phyloP scores from a whole-genome alignment of 2,329 filamentous ascomycete genomes.

The Verticillium zaregamsianum region DNA sequence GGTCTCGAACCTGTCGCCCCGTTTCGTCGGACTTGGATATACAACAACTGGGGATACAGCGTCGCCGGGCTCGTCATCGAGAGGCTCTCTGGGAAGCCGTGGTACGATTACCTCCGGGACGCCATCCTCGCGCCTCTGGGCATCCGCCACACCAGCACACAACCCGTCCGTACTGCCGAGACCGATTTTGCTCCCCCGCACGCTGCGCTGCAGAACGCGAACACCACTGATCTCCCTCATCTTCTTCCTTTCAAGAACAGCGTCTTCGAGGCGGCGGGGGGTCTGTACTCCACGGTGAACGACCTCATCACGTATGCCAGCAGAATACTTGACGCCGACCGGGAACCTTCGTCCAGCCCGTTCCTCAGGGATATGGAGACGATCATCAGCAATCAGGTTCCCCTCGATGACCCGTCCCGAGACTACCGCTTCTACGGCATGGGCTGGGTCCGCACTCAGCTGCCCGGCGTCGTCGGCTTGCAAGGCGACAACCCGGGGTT shows the following conservation, averaged over 20 bases:
- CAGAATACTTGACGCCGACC: neutral
- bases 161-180: neutral
- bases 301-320: neutral
- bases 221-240: neutral
- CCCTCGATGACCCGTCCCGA: neutral
- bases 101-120: neutral
- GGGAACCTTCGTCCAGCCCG: neutral
- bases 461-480: neutral
- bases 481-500: neutral
- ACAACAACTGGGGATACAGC: conserved; percentile 4
- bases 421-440: neutral
- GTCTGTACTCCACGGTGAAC: neutral
- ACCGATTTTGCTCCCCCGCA: neutral
- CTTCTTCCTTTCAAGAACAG: neutral
- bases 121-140: neutral
- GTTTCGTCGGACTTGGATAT: conserved; percentile 3
- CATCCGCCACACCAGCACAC: neutral
- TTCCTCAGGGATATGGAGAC: neutral
- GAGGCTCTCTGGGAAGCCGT: conserved; percentile 3
- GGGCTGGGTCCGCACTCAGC: neutral
- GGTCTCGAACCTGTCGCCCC: neutral
- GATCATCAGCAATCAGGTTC: neutral
- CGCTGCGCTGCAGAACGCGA: neutral
- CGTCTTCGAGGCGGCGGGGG: neutral
- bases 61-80: conserved; percentile 2